Conservation (phyloP, 345 rosid species). For the Sisymbrium altissimum region DNA sequence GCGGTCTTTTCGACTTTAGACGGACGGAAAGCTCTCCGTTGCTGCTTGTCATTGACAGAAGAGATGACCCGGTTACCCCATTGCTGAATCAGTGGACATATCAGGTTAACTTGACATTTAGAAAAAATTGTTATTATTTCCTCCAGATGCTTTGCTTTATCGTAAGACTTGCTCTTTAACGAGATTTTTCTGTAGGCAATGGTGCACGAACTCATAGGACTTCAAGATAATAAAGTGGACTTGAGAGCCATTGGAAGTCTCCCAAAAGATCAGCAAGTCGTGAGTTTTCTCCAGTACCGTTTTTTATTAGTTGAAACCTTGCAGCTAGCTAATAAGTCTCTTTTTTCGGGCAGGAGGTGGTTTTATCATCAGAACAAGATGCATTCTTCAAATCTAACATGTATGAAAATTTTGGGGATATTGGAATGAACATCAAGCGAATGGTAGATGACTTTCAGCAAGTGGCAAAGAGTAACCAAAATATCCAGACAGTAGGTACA, state of each 20-base stretch:
- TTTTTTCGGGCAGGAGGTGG: conserved; percentile 67
- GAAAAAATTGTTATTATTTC: neutral
- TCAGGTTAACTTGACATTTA: conserved; percentile 56
- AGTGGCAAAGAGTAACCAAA: conserved; percentile 94
- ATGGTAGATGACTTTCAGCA: conserved; percentile 99
- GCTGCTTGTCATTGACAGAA: conserved; percentile 81
- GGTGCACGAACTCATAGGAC: conserved; percentile 91
- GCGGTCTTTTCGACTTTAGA: conserved; percentile 93
- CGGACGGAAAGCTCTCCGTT: conserved; percentile 86
- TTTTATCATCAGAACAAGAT: conserved; percentile 94
- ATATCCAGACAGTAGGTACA: conserved; percentile 90
- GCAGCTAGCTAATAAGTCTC: conserved; percentile 14
- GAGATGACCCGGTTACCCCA: conserved; percentile 97
- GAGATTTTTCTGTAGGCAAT: conserved; percentile 62
- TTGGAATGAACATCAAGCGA: conserved; percentile 91
- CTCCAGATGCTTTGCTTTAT: conserved; percentile 5
- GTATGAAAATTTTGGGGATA: conserved; percentile 97
- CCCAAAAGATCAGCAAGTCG: conserved; percentile 86
- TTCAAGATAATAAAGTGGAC: conserved; percentile 94
- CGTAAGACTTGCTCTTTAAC: conserved; percentile 16
- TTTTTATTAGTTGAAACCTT: neutral
- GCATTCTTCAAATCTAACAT: conserved; percentile 81
- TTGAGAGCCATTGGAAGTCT: conserved; percentile 61
- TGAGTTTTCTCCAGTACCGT: conserved; percentile 6
- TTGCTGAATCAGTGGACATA: conserved; percentile 97